Conservation (phyloP, 2,329 filamentous ascomycete species). For the Penicillium sp. region DNA sequence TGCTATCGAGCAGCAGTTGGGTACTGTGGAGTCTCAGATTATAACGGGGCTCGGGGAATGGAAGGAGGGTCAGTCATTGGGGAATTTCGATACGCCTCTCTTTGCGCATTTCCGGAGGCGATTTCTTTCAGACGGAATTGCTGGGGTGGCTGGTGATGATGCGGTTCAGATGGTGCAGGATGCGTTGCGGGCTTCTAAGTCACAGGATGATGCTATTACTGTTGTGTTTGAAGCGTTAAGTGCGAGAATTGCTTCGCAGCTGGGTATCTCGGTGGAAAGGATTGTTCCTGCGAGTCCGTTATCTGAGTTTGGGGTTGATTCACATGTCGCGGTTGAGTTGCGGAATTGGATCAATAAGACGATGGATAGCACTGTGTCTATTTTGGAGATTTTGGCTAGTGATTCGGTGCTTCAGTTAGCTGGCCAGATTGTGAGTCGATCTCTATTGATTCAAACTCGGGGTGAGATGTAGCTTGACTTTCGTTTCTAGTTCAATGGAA, state of each 20-base stretch:
- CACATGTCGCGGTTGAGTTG: conserved; percentile 52
- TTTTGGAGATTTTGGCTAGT: conserved; percentile 35
- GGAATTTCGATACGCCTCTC: conserved; percentile 27
- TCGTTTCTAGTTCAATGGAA: too few species aligned
- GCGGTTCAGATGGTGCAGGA: conserved; percentile 11
- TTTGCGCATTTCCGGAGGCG: conserved; percentile 28
- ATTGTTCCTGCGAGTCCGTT: conserved; percentile 31
- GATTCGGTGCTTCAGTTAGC: conserved; percentile 28
- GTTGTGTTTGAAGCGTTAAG: conserved; percentile 21
- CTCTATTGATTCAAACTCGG: background rate
- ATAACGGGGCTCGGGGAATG: conserved; percentile 30
- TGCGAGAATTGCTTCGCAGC: conserved; percentile 23
- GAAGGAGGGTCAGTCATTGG: conserved; percentile 24
- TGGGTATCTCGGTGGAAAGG: conserved; percentile 24
- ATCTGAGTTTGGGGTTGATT: conserved; percentile 46
- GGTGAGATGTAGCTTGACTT: background rate
- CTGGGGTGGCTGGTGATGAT: background rate
- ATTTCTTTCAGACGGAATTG: background rate
- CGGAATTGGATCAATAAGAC: conserved; percentile 47
- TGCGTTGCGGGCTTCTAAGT: conserved; percentile 10
- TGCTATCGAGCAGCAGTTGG: conserved; percentile 14
- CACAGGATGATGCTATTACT: conserved; percentile 22
- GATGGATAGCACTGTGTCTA: conserved; percentile 34
- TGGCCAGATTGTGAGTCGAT: conserved; percentile 23
- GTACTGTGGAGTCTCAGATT: conserved; percentile 16